Percentiles rank a stretch among this genome's conserved stretches.
Evolutionary conservation across 257 asterid genomes (phyloP).

Genomic region (Nyctanthes arbortristis): DNA sequence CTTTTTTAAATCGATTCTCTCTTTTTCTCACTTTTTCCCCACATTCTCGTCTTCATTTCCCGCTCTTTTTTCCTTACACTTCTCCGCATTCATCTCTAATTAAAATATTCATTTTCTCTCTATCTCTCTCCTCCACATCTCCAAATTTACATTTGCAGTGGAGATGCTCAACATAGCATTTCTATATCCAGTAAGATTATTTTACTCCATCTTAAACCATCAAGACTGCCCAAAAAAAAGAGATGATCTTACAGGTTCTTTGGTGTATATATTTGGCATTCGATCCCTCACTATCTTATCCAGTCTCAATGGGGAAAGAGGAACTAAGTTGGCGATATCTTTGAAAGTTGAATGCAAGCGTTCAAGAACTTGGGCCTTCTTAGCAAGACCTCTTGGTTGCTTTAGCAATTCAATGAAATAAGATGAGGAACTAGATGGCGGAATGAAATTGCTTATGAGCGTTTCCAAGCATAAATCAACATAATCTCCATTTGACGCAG

Average conservation of each 20-base stretch:
- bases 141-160: too few species aligned
- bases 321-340: conserved; percentile 65
- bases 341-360: conserved; percentile 72
- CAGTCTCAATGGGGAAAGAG: conserved; percentile 77
- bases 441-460: conserved; percentile 81
- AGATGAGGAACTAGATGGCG: conserved; percentile 43
- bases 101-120: too few species aligned
- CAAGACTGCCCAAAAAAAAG: not conserved
- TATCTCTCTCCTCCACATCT: too few species aligned
- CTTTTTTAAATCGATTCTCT: too few species aligned
- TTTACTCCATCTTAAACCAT: conserved; percentile 11
- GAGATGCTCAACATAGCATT: not conserved
- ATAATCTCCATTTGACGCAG: conserved; percentile 69
- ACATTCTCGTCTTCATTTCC: too few species aligned
- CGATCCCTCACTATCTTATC: conserved; percentile 58
- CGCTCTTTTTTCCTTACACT: too few species aligned
- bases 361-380: conserved; percentile 74
- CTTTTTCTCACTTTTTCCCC: too few species aligned
- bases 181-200: not conserved
- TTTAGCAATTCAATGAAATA: conserved; percentile 47
- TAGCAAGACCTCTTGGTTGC: conserved; percentile 58
- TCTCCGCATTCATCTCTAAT: too few species aligned
- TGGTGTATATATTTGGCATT: conserved; percentile 54
- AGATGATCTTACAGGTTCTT: conserved; percentile 58
- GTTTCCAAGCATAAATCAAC: conserved; percentile 79